Evolutionary conservation across 2,329 filamentous ascomycete species (phyloP).

Genomic region (Macroventuria anomochaeta): DNA sequence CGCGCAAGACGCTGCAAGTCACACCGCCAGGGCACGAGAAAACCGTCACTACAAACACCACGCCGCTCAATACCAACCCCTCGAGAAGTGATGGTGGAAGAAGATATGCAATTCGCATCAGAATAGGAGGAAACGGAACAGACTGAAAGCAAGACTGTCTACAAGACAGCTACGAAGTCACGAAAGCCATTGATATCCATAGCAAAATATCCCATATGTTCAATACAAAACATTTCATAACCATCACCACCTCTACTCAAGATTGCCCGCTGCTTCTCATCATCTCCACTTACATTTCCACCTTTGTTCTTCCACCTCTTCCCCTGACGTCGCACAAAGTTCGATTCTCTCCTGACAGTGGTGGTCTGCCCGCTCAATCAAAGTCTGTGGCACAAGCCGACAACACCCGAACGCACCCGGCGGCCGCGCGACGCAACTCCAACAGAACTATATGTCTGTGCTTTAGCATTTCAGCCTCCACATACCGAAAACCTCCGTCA

Average conservation of each 20-base stretch:
- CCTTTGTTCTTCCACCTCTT: not conserved
- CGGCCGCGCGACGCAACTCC: constrained; percentile 18
- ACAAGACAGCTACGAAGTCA: constrained; percentile 14
- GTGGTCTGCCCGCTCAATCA: constrained; percentile 9
- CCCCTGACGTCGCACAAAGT: constrained; percentile 4
- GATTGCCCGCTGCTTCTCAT: not conserved
- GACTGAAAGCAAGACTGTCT: constrained; percentile 3
- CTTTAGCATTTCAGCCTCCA: constrained; percentile 6
- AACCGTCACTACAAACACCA: not conserved
- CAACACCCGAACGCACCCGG: constrained; percentile 13
- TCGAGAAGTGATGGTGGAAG: constrained; percentile 19
- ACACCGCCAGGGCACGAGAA: constrained; percentile 19
- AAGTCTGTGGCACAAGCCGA: constrained; percentile 7
- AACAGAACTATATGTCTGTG: constrained; percentile 18
- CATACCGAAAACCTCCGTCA: constrained; percentile 12
- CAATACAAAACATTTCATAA: not conserved
- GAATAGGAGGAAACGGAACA: not conserved
- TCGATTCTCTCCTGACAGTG: constrained; percentile 3
- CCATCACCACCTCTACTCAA: not conserved
- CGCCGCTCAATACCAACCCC: constrained; percentile 6
- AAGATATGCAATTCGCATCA: constrained; percentile 6
- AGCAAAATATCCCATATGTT: constrained; percentile 1
- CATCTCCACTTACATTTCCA: not conserved
- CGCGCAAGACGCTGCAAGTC: constrained; percentile 21
- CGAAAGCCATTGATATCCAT: not conserved